Evolutionary conservation across 768 basidiomycete genomes (phyloP).

Genomic region (Lentinula boryana): DNA sequence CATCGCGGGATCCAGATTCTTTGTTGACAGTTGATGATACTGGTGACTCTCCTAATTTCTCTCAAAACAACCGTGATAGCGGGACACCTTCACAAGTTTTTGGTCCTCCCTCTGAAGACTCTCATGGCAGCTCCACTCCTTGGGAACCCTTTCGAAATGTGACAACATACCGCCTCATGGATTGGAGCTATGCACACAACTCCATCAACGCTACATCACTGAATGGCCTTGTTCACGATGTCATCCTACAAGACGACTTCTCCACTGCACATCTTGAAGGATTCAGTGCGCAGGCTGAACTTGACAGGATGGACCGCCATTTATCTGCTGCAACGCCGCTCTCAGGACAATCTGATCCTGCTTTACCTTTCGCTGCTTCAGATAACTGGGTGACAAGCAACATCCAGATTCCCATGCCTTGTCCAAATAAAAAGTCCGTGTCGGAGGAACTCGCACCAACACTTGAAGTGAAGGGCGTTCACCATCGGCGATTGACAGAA

Average conservation of each 20-base stretch:
- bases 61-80: not conserved
- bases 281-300: conserved; percentile 11
- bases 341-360: not conserved
- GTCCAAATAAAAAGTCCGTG: not conserved
- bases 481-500: conserved; percentile 6
- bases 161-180: conserved; percentile 10
- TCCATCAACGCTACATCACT: conserved; percentile 8
- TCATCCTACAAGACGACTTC: conserved; percentile 13
- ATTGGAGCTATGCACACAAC: conserved; percentile 9
- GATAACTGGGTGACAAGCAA: conserved; percentile 6
- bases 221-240: conserved; percentile 10
- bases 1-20: not conserved
- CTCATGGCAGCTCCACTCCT: too few relatives aligned
- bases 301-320: conserved; percentile 8
- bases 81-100: too few relatives aligned
- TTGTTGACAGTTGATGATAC: not conserved
- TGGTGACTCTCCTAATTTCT: not conserved
- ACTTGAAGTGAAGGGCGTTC: conserved; percentile 12
- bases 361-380: not conserved
- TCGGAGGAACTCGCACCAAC: conserved; percentile 12
- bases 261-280: not conserved
- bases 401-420: conserved; percentile 8
- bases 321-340: not conserved
- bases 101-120: too few relatives aligned
- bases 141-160: conserved; percentile 11